Evolutionary conservation across 2,329 filamentous ascomycete genomes (phyloP).

Genomic region (Apiospora kogelbergensis): DNA sequence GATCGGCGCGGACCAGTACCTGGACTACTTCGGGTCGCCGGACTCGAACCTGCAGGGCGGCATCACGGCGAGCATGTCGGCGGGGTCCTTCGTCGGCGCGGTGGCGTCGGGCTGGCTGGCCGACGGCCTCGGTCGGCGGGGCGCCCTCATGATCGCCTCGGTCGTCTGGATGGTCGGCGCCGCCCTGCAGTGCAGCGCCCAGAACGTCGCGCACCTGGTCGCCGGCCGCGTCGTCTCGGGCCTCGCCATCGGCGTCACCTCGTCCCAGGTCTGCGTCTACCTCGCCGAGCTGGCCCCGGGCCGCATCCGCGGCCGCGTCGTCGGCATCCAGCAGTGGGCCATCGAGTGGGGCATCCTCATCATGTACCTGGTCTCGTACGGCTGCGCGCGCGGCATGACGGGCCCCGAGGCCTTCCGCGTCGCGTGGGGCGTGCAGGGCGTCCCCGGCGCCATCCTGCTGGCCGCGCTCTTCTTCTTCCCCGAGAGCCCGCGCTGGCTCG

Average conservation of each 20-base stretch:
- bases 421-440: constrained; percentile 58
- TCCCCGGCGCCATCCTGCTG: constrained; percentile 40
- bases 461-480: constrained; percentile 57
- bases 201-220: constrained; percentile 54
- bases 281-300: constrained; percentile 64
- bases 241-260: constrained; percentile 62
- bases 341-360: constrained; percentile 66
- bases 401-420: constrained; percentile 55
- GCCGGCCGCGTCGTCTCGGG: constrained; percentile 59
- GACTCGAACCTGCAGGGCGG: constrained; percentile 45
- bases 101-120: constrained; percentile 44
- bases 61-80: constrained; percentile 48
- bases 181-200: constrained; percentile 54
- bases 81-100: constrained; percentile 47
- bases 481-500: constrained; percentile 56
- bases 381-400: constrained; percentile 54
- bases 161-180: constrained; percentile 55
- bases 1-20: constrained; percentile 47
- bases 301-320: constrained; percentile 58
- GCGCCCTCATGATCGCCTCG: constrained; percentile 39
- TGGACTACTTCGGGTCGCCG: constrained; percentile 48
- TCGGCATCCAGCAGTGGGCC: constrained; percentile 70
- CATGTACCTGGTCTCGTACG: constrained; percentile 67
- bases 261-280: constrained; percentile 65
- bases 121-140: constrained; percentile 42